phyloP scores from a whole-genome alignment of 2,329 filamentous ascomycete species.

The Thelonectria discophora region DNA sequence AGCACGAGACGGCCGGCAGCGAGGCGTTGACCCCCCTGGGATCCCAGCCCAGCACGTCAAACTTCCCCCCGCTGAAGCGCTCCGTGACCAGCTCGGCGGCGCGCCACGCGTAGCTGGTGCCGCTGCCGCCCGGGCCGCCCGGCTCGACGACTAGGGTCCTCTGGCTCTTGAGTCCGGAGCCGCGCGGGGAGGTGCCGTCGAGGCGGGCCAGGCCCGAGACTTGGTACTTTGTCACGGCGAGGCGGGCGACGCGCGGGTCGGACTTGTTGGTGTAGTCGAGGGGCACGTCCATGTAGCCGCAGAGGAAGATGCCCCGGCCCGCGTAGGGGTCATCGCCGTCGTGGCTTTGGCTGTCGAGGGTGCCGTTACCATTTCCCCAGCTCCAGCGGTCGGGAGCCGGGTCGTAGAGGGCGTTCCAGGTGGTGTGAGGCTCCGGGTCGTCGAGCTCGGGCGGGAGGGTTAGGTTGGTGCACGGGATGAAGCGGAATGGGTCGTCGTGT shows the following conservation, averaged over 20 bases:
- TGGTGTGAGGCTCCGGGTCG: conserved; percentile 47
- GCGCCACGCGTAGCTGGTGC: conserved; percentile 53
- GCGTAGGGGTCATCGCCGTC: conserved; percentile 48
- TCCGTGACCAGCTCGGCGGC: conserved; percentile 48
- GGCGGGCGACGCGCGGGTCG: conserved; percentile 54
- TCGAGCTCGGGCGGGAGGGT: conserved; percentile 54
- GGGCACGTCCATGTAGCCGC: conserved; percentile 58
- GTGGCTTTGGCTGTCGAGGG: conserved; percentile 2
- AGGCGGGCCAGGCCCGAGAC: conserved; percentile 53
- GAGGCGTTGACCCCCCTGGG: conserved; percentile 62
- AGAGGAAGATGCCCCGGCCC: conserved; percentile 57
- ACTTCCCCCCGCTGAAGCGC: conserved; percentile 53
- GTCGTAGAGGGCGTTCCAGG: conserved; percentile 55
- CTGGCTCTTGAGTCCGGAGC: conserved; percentile 50
- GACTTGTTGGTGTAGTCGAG: conserved; percentile 58
- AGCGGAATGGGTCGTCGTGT: conserved; percentile 55
- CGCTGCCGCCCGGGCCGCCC: conserved; percentile 60
- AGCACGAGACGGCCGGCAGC: conserved; percentile 57
- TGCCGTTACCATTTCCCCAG: conserved; percentile 50
- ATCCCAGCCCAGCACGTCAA: conserved; percentile 63
- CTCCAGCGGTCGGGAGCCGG: conserved; percentile 56
- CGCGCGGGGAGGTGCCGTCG: conserved; percentile 25
- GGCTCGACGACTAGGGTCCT: conserved; percentile 61
- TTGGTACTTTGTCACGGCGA: conserved; percentile 60
- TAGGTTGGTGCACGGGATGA: conserved; percentile 56